Evolutionary conservation across 345 rosid genomes (phyloP).

Genomic region (Murraya koenigii): DNA sequence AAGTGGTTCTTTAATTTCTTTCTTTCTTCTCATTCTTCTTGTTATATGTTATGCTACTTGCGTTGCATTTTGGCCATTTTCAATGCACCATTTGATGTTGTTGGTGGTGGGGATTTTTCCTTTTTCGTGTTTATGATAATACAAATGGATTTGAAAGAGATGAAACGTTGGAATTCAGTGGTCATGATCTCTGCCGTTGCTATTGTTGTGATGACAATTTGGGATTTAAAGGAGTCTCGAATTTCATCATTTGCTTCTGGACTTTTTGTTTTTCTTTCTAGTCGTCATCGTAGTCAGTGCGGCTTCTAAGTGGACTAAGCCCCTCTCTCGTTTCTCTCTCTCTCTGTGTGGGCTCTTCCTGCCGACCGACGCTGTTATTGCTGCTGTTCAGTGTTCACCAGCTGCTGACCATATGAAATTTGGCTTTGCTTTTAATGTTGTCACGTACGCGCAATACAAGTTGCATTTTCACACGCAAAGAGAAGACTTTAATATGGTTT

Average conservation of each 20-base stretch:
- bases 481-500: too few relatives aligned
- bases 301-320: background rate
- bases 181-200: slow-evolving; percentile 28
- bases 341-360: background rate
- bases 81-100: background rate
- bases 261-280: background rate
- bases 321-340: too few relatives aligned
- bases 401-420: background rate
- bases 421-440: background rate
- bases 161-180: slow-evolving; percentile 19
- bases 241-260: slow-evolving; percentile 7
- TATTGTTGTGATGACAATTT: slow-evolving; percentile 16
- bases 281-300: background rate
- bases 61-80: background rate
- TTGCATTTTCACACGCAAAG: background rate
- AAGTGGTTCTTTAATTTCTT: background rate
- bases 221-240: slow-evolving; percentile 1
- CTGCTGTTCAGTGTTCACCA: background rate
- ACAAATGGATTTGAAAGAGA: slow-evolving; percentile 20
- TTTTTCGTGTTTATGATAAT: background rate
- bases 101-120: background rate
- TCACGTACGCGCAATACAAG: background rate
- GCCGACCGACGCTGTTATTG: background rate
- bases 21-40: background rate
- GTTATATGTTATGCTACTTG: background rate